These are phyloP conservation scores for Penicillium dipodomyicola DNA, from an alignment of 495 filamentous ascomycete genomes.

Conservation along the genomic window DNA sequence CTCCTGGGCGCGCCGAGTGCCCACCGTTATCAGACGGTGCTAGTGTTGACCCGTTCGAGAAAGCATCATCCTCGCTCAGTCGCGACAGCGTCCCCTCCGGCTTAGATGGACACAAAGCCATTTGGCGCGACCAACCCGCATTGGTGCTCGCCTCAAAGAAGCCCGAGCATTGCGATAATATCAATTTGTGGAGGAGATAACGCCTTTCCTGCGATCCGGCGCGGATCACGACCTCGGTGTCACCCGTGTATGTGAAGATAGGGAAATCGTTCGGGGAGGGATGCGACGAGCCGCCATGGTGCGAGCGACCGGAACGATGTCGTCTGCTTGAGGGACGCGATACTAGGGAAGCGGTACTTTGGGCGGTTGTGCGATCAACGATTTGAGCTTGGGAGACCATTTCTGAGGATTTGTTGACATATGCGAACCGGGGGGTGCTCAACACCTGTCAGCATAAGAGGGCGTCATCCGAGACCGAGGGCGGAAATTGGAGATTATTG, in stretches of 20 bases:
- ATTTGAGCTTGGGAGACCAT: conserved; percentile 77
- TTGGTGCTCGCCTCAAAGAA: conserved; percentile 91
- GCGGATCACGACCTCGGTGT: conserved; percentile 82
- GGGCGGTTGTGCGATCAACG: conserved; percentile 50
- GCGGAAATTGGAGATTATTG: neutral
- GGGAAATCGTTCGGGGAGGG: conserved; percentile 86
- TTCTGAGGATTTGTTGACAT: conserved; percentile 13
- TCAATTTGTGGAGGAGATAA: conserved; percentile 82
- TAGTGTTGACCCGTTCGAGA: conserved; percentile 44
- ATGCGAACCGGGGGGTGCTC: conserved; percentile 16
- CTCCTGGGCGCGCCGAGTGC: conserved; percentile 30
- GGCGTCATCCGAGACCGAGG: conserved; percentile 17
- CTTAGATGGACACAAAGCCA: conserved; percentile 24
- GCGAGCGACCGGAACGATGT: conserved; percentile 74
- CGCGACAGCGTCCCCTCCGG: conserved; percentile 47
- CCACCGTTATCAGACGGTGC: conserved; percentile 40
- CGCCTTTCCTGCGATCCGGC: conserved; percentile 70
- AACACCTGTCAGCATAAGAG: conserved; percentile 22
- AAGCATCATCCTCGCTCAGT: conserved; percentile 55
- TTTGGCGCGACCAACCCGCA: conserved; percentile 74
- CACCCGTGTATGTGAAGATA: conserved; percentile 82
- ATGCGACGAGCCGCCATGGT: conserved; percentile 70
- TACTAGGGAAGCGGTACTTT: conserved; percentile 57
- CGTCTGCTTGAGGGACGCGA: conserved; percentile 57
- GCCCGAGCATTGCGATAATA: conserved; percentile 81